Percentiles rank a stretch among this genome's conserved stretches.
These are phyloP conservation scores for Leccinum angustisporum DNA, from an alignment of 1,284 basidiomycete species.

Conservation along the genomic window DNA sequence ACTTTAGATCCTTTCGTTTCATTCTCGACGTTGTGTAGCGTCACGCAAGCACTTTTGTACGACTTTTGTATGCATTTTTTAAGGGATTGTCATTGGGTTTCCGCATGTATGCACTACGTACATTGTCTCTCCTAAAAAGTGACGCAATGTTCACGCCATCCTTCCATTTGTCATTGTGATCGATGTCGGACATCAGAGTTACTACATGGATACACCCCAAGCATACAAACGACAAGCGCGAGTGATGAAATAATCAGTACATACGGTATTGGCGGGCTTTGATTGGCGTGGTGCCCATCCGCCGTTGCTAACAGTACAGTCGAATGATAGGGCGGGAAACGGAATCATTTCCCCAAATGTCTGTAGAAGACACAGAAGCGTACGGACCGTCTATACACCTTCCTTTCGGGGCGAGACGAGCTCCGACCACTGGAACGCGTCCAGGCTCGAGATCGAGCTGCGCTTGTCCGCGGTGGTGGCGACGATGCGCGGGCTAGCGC, in stretches of 20 bases:
- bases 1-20: conserved; percentile 28
- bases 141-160: not conserved
- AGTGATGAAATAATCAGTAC: conserved; percentile 9
- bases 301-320: conserved; percentile 8
- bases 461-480: conserved; percentile 35
- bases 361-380: not conserved
- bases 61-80: conserved; percentile 13
- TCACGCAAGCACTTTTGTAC: conserved; percentile 23
- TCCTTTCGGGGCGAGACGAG: conserved; percentile 34
- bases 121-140: conserved; percentile 8
- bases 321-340: conserved; percentile 42
- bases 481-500: conserved; percentile 38
- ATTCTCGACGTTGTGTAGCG: conserved; percentile 12
- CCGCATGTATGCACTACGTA: conserved; percentile 18
- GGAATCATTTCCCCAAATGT: not conserved
- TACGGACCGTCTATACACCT: conserved; percentile 14
- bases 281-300: not conserved
- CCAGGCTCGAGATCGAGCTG: conserved; percentile 32
- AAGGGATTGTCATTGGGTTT: conserved; percentile 4
- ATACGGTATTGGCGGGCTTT: conserved; percentile 2
- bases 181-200: not conserved
- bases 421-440: conserved; percentile 36
- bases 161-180: not conserved
- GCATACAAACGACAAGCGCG: conserved; percentile 7
- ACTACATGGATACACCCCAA: conserved; percentile 3